phyloP scores from a whole-genome alignment of 371 early-diverging fungal genomes.

The Mortierella sp. region DNA sequence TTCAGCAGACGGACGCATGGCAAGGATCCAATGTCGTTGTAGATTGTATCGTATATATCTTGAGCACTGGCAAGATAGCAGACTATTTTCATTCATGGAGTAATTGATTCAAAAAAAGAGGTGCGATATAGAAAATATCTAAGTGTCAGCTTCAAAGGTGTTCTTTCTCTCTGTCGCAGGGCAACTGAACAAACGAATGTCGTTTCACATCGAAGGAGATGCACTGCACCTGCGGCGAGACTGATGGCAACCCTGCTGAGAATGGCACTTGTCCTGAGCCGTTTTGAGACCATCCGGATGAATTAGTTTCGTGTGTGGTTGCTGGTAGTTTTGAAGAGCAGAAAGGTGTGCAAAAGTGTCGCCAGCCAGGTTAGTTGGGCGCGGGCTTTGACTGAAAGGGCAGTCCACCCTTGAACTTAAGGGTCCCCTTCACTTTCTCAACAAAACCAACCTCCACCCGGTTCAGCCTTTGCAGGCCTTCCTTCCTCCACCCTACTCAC shows the following conservation, averaged over 20 bases:
- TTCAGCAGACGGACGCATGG: constrained; percentile 75
- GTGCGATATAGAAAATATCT: background rate
- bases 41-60: constrained; percentile 63
- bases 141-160: background rate
- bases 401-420: constrained; percentile 21
- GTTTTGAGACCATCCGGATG: constrained; percentile 17
- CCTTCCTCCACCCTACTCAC: background rate
- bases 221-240: constrained; percentile 29
- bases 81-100: constrained; percentile 6
- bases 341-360: background rate
- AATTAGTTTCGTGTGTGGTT: background rate
- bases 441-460: background rate
- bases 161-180: background rate
- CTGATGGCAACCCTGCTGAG: constrained; percentile 31
- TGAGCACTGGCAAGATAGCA: constrained; percentile 32
- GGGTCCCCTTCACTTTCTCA: background rate
- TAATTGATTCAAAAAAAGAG: background rate
- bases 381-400: background rate
- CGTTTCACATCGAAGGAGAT: background rate
- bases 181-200: background rate
- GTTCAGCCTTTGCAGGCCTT: background rate
- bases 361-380: background rate
- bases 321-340: background rate
- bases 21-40: constrained; percentile 67
- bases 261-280: constrained; percentile 23